Evolutionary conservation across 768 basidiomycete genomes (phyloP), one percentile per base, ranked within the genome.

Genomic region (Boletus vermiculosoides): DNA sequence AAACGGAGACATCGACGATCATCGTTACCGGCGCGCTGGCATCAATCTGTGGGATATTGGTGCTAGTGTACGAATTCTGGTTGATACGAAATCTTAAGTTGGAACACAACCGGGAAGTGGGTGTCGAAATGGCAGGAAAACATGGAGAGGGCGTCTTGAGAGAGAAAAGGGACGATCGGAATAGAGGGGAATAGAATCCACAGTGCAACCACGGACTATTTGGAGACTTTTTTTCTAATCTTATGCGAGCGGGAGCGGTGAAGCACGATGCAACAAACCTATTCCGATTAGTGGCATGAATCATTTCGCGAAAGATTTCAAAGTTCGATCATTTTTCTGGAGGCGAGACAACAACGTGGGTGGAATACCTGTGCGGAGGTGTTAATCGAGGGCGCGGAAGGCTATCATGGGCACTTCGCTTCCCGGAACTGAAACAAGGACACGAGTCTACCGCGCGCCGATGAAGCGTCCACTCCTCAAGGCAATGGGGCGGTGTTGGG

Each of bases 61-160:
- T 70, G 12, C 36, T 71, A 3, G 70, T 77, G 45, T 83, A 83
- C 50, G 72, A 74, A 41, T 67, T 80, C 23, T 81, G 79, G 77
- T 65, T 78, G 49, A 56, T 81, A 42, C 69, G 76, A 41, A 67
- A 72, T 49, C 68, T 83, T 30, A 81, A 73, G 67, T 66, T 71
- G 52, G 71, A 75, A 56, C 81, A 83, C 58, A 72, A 78, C 54
- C 57, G 47, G 34, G 59, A 71, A 51, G 70, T 80, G 16, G 82
- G 80, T 37, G 69, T 67, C 49, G 75, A 80, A 63, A 56, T 60
- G 36, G 72, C 77, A 8, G 80, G 80, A 25, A 71, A 71, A 45
- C 74, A 78, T 54, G 80, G 80, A 15, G 79, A 78, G 57, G 80
- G 80, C 2, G 34, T 74, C 37, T 45, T 71, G 45, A 67, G 41